Evolutionary conservation across 23 red algal genomes (phyloP), one percentile per base, ranked within the genome.

Genomic region (Rhodosorus marinus): DNA sequence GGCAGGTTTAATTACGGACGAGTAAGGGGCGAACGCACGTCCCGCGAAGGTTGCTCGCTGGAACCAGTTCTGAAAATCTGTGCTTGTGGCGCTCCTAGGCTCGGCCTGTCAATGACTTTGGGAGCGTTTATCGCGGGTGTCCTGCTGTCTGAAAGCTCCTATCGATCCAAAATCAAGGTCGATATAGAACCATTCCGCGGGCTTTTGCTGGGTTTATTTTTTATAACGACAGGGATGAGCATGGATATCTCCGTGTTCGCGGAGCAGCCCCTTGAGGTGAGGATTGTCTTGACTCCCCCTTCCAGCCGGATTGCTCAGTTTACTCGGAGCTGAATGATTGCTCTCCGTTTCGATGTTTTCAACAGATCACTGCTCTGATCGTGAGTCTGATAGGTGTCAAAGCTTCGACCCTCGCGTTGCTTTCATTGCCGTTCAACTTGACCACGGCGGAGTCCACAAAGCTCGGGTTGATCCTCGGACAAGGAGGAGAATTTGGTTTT

Each of bases 401-500:
- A 59, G 67, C 87, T 7, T 22, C 51, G n/a, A 66, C 84, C 23
- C 65, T 57, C 29, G 74, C 87, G 5, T 24, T 67, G 22, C 60
- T 83, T 6, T 77, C 68, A 21, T 60, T 80, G 8, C 73, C 80
- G 23, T 94, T 94, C 43, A 65, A 72, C 0, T 46, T 81, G 17
- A 75, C 87, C 11, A 32, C 76, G 49, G 67, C 87, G 26, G 80
- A 94, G 55, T 80, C 87, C 29, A 29, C 77, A 21, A 52, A 79
- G 0, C 74, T 83, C 5, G 87, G 87, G 27, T 64, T 94, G n/a
- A 57, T 94, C 1, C 31, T 94, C 0, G 76, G 57, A 23, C 87
- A 94, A 50, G 87, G 87, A 2, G 77, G 87, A 24, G 87, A 94
- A 45, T 94, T 94, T 64, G 76, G 77, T 3, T 94, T 94, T 73